phyloP scores from a whole-genome alignment of 768 basidiomycete genomes.

The Amyloporia xantha region DNA sequence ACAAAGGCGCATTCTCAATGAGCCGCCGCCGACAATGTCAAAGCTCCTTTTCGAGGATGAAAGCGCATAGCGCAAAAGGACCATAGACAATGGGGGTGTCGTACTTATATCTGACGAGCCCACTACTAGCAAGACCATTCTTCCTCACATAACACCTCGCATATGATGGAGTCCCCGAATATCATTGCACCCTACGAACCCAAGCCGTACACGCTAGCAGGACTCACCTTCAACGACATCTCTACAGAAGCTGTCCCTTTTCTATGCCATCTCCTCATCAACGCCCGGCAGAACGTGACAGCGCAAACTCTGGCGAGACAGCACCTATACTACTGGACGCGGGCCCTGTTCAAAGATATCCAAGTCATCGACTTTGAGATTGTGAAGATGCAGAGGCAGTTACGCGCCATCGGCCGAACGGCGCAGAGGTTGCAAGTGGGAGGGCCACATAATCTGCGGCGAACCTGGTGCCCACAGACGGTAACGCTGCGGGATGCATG shows the following conservation, averaged over 20 bases:
- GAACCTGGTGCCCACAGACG: not conserved
- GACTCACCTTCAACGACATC: not conserved
- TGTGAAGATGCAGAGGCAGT: not conserved
- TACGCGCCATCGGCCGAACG: not conserved
- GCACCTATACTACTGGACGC: not conserved
- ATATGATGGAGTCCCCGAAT: too few species aligned
- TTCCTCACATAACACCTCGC: too few species aligned
- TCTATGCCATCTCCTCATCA: not conserved
- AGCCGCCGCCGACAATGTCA: too few species aligned
- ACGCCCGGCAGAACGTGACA: not conserved
- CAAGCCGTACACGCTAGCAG: not conserved
- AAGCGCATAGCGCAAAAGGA: too few species aligned
- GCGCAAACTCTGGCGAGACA: not conserved
- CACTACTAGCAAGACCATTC: too few species aligned
- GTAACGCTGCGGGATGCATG: not conserved
- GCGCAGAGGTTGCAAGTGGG: not conserved
- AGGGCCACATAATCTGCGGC: not conserved
- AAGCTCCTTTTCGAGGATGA: too few species aligned
- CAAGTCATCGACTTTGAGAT: not conserved
- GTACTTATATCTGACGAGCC: too few species aligned
- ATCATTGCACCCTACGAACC: not conserved
- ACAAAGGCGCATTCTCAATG: too few species aligned
- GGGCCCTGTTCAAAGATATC: not conserved
- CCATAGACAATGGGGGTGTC: too few species aligned
- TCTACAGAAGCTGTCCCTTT: not conserved